Evolutionary conservation across 2,329 filamentous ascomycete genomes (phyloP).

Genomic region (Xylariaceae sp.): DNA sequence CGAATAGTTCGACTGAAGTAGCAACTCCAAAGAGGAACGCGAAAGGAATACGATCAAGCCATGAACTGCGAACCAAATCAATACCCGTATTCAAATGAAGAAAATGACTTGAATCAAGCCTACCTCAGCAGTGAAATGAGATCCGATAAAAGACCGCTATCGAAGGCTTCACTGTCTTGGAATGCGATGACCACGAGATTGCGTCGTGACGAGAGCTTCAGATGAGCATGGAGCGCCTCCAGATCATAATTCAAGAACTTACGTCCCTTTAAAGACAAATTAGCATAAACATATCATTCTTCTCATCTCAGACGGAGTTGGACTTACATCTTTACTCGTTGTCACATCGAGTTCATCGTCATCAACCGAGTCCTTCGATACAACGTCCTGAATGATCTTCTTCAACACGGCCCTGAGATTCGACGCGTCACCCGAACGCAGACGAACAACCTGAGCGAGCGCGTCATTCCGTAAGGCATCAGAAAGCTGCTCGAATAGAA

Average conservation of each 20-base stretch:
- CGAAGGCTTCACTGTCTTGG: conserved; percentile 79
- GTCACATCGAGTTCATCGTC: conserved; percentile 49
- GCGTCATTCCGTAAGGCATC: conserved; percentile 46
- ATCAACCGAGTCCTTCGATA: conserved; percentile 41
- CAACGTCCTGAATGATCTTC: conserved; percentile 65
- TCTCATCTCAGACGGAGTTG: neutral
- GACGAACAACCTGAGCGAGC: conserved; percentile 54
- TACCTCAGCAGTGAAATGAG: conserved; percentile 64
- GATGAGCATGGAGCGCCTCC: conserved; percentile 59
- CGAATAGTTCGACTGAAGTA: conserved; percentile 74
- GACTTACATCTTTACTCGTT: conserved; percentile 43
- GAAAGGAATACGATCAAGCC: conserved; percentile 72
- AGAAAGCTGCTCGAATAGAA: conserved; percentile 67
- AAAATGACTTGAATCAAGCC: conserved; percentile 11
- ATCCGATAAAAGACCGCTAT: conserved; percentile 65
- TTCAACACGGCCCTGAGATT: conserved; percentile 71
- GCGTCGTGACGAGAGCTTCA: conserved; percentile 46
- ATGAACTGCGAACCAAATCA: conserved; percentile 40
- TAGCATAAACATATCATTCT: neutral
- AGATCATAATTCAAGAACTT: conserved; percentile 75
- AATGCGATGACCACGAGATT: conserved; percentile 64
- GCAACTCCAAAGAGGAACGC: conserved; percentile 73
- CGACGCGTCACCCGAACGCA: conserved; percentile 65
- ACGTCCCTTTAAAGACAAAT: conserved; percentile 43
- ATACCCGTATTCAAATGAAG: conserved; percentile 11